Base-by-base conservation (phyloP, 1,284 basidiomycete genomes). In the Wallemia hederae region DNA sequence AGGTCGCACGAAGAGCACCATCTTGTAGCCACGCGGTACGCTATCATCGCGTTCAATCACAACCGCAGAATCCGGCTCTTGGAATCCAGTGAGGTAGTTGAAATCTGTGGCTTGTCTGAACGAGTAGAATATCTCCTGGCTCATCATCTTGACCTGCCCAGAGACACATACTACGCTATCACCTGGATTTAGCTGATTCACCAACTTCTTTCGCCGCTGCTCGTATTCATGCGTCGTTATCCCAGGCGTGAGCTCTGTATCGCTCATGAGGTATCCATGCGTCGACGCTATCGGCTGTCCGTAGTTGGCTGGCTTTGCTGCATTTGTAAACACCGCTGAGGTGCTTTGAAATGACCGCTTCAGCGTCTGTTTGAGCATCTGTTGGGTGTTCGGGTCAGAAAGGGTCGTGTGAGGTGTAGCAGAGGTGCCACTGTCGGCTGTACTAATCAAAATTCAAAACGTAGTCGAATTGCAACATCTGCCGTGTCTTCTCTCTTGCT, bases 101-200 rank as follows among this genome's bases (percentile, higher is more conserved):
- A 92, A 89, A 71, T 92, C 83, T 55, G 88, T 91, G 0, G 81
- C 80, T 71, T 96, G 92, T 34, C 92, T 80, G 69, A 88, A 97
- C 70, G 90, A 90, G 76, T 96, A 96, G 70, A 24, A 80, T 84
- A 72, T 71, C 85, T 85, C 82, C 68, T 78, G 81, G 62, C 82
- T 84, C 80, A 92, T 87, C 68, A 85, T 84, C 71, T 90, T 85
- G 58, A 91, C 74, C 9, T 83, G 80, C 0, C 82, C 85, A 1
- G 85, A 81, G 58, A 86, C 78, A 55, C 80, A 81, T 2, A 97
- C 77, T 17, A 89, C 90, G 25, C 86, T 68, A 62, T 81, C 83
- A 33, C 80, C 78, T 2, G 82, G 78, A 0, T 87, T 87, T 14
- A 98, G 72, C 24, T 72, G 70, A 19, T 83, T 76, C 80, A 98